A percentile compares a stretch with the other conserved stretches of the same genome.
These are phyloP conservation scores for Bacterosira constricta DNA, from an alignment of 108 stramenopile genomes.

Conservation along the genomic window DNA sequence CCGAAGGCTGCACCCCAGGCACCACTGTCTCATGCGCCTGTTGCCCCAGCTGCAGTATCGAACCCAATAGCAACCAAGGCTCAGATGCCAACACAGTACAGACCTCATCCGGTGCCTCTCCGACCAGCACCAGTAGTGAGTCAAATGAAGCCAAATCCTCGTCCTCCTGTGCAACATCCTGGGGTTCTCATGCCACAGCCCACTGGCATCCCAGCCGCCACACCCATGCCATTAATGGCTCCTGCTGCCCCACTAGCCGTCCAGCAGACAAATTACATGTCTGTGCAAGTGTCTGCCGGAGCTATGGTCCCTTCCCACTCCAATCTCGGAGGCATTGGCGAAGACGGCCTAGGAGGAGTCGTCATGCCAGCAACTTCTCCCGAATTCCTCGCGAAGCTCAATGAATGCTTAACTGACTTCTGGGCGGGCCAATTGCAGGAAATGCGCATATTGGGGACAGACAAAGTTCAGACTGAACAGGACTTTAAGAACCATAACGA, in stretches of 20 bases:
- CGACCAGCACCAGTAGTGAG: neutral
- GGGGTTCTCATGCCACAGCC: too few species aligned
- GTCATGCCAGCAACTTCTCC: constrained; percentile 60
- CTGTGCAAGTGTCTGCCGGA: neutral
- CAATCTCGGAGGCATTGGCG: constrained; percentile 3
- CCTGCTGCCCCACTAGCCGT: neutral
- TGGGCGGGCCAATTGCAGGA: constrained; percentile 74
- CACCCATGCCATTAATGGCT: neutral
- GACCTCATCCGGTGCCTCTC: neutral
- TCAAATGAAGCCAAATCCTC: neutral
- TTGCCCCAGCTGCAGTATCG: neutral
- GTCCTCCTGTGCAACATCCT: too few species aligned
- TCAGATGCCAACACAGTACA: neutral
- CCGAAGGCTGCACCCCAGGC: constrained; percentile 16
- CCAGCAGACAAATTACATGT: neutral
- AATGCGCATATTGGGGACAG: constrained; percentile 45
- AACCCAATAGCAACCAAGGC: neutral
- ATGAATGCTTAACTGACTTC: constrained; percentile 58
- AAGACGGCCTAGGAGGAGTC: constrained; percentile 35
- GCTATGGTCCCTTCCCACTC: neutral
- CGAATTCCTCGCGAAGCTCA: constrained; percentile 73
- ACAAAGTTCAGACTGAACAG: constrained; percentile 71
- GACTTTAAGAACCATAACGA: constrained; percentile 93
- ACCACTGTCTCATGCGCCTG: constrained; percentile 22
- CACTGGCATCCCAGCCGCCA: neutral